These are phyloP conservation scores for Pisolithus marmoratus DNA, from an alignment of 768 basidiomycete genomes.

Conservation along the genomic window DNA sequence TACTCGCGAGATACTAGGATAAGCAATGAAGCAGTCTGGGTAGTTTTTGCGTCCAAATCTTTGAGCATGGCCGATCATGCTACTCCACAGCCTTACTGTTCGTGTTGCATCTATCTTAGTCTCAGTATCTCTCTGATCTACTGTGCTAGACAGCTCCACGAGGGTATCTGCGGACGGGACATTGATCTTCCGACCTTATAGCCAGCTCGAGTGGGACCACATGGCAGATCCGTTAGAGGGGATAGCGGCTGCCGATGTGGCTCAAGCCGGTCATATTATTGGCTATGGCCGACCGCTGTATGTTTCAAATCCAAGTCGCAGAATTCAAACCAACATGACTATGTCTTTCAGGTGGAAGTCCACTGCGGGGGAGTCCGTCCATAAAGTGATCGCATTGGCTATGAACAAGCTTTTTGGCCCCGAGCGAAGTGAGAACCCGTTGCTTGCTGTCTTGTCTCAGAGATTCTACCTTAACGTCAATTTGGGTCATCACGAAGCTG, in stretches of 20 bases:
- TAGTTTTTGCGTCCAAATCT: slow-evolving; percentile 1
- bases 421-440: neutral
- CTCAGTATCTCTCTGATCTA: neutral
- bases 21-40: neutral
- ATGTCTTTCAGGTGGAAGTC: neutral
- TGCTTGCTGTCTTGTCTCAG: slow-evolving; percentile 1
- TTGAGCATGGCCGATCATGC: neutral
- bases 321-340: neutral
- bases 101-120: neutral
- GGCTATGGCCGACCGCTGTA: neutral
- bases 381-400: neutral
- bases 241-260: neutral
- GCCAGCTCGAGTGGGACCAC: slow-evolving; percentile 6
- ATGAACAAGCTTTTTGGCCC: neutral
- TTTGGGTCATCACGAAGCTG: slow-evolving; percentile 1
- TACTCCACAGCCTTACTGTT: neutral
- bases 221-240: neutral
- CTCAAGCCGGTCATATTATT: neutral
- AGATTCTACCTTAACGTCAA: slow-evolving; percentile 1
- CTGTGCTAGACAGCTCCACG: neutral
- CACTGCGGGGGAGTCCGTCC: neutral
- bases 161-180: neutral
- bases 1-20: neutral
- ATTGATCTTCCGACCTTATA: slow-evolving; percentile 1
- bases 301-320: neutral